Percentiles rank a stretch among this genome's conserved stretches.
Conservation (phyloP, 1,139 yeast genomes). For the Pichia sp. region DNA sequence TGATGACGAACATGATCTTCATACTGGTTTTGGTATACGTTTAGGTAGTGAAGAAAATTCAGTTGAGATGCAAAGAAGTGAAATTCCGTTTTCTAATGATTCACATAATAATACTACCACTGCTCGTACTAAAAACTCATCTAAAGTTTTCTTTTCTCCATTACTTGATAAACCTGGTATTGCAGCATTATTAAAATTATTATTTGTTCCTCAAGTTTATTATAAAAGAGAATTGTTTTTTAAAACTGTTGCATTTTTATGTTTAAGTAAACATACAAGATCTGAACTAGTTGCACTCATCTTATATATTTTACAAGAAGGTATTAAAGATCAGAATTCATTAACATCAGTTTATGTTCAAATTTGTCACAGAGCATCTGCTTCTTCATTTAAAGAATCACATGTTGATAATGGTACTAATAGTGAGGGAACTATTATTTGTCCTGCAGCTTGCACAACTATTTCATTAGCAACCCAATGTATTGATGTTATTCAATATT, state of each 20-base stretch:
- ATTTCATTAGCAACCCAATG: slow-evolving; percentile 69
- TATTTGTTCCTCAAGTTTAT: slow-evolving; percentile 69
- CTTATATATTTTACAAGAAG: slow-evolving; percentile 69
- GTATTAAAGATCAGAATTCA: slow-evolving; percentile 53
- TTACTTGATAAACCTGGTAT: slow-evolving; percentile 72
- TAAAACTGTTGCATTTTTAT: slow-evolving; percentile 59
- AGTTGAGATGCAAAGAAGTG: slow-evolving; percentile 15
- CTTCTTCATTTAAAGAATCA: slow-evolving; percentile 5
- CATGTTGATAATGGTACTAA: not conserved
- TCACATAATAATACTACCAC: not conserved
- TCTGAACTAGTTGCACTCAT: slow-evolving; percentile 69
- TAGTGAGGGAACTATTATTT: not conserved
- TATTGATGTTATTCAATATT: slow-evolving; percentile 65
- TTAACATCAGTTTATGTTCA: slow-evolving; percentile 62
- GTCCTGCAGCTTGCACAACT: slow-evolving; percentile 61
- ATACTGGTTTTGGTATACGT: not conserved
- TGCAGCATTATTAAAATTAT: slow-evolving; percentile 61
- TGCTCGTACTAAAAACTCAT: slow-evolving; percentile 22
- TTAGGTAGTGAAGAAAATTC: slow-evolving; percentile 16
- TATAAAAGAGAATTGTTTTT: slow-evolving; percentile 61
- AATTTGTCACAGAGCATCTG: slow-evolving; percentile 40
- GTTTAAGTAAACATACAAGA: slow-evolving; percentile 74
- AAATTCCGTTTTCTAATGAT: not conserved
- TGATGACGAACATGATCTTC: slow-evolving; percentile 13
- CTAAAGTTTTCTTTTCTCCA: slow-evolving; percentile 52